These are phyloP conservation scores for Cryptococcus depauperatus DNA, from an alignment of 1,284 basidiomycete genomes.

Conservation along the genomic window DNA sequence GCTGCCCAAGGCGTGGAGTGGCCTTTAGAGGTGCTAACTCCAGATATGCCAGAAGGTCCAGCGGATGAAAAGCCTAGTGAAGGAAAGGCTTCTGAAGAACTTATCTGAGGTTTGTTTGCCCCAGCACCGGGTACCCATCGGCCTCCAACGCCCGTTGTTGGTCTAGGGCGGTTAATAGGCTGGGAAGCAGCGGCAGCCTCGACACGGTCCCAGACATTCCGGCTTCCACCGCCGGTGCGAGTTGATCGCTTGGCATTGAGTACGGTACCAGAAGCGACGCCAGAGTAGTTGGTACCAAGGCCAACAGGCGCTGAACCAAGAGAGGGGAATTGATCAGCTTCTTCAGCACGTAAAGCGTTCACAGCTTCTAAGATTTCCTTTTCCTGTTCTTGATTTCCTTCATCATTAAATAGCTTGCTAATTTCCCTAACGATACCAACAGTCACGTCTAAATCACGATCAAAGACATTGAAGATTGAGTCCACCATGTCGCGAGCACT, in stretches of 20 bases:
- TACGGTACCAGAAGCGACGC: conserved; percentile 68
- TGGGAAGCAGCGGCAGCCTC: conserved; percentile 67
- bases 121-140: conserved; percentile 50
- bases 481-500: conserved; percentile 75
- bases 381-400: conserved; percentile 67
- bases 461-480: conserved; percentile 77
- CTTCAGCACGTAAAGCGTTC: conserved; percentile 78
- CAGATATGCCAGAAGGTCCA: conserved; percentile 7
- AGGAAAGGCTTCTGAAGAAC: conserved; percentile 30
- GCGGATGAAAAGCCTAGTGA: conserved; percentile 19
- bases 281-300: conserved; percentile 59
- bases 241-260: conserved; percentile 73
- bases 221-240: conserved; percentile 47
- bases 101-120: conserved; percentile 46
- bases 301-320: conserved; percentile 50
- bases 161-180: conserved; percentile 45
- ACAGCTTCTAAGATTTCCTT: conserved; percentile 64
- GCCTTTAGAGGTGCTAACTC: not conserved
- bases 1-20: conserved; percentile 41
- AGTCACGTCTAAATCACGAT: conserved; percentile 66
- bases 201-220: conserved; percentile 74
- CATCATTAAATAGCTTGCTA: conserved; percentile 65
- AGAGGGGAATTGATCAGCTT: conserved; percentile 75
- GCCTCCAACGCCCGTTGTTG: conserved; percentile 43
- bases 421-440: conserved; percentile 68